A percentile compares a stretch with the other conserved stretches of the same genome.
phyloP scores from a whole-genome alignment of 179 eudicot species.

The Camellia oleifera region DNA sequence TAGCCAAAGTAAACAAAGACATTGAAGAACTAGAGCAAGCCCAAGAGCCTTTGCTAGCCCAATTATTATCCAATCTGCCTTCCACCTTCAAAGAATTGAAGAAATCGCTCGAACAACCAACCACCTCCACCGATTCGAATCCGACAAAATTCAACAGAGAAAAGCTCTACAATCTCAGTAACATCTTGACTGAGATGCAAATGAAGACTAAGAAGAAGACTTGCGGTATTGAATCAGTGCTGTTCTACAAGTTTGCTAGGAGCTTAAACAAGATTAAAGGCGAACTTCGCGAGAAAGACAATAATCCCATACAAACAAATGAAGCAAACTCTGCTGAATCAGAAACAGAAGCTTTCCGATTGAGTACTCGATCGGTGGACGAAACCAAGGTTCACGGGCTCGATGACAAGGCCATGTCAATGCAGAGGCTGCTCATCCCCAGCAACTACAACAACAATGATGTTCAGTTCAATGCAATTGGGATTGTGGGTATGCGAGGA shows the following conservation, averaged over 20 bases:
- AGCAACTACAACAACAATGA: no score
- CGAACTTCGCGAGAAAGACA: no score
- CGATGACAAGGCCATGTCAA: not conserved
- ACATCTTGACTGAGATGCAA: not conserved
- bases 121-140: no score
- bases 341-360: not conserved
- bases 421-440: not conserved
- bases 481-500: conserved; percentile 19
- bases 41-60: no score
- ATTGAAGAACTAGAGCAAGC: no score
- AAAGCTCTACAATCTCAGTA: not conserved
- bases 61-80: no score
- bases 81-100: no score
- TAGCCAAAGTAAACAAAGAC: no score
- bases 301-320: no score
- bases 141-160: no score
- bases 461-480: not conserved
- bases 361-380: not conserved
- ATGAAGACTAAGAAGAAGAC: not conserved
- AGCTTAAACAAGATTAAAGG: not conserved
- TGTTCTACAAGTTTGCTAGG: not conserved
- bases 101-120: no score
- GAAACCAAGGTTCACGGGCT: not conserved
- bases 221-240: not conserved
- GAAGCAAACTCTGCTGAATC: not conserved